Evolutionary conservation across 2,329 filamentous ascomycete genomes (phyloP), one percentile per base, ranked within the genome.

Genomic region (Tolypocladium inflatum): DNA sequence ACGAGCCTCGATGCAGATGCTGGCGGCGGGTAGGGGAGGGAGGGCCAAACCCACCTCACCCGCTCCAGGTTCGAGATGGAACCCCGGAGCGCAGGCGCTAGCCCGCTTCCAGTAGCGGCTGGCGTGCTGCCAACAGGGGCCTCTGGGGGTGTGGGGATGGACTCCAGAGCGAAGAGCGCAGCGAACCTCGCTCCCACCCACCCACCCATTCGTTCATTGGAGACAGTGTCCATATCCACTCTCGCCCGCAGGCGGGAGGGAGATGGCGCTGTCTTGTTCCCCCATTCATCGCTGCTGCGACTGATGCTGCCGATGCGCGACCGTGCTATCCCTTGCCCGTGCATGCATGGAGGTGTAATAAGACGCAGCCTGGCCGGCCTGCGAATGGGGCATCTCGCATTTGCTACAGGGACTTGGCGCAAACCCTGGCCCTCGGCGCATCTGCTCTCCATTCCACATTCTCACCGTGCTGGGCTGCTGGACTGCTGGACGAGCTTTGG

Each of bases 21-120:
- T 42, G 42, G 42, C 42, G 42, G 42, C 42, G n/a, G 19, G 23
- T 23, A 48, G 43, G 45, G 45, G 45, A 21, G 23, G 43, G 10
- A 23, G 4, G 43, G 23, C 48, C 48, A 51, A 51, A 51, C 48
- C 26, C 17, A 50, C 45, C 23, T 48, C 43, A 21, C 21, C 45
- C 23, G 45, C 23, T 15, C 48, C 48, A 35, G 19, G 45, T 26
- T 33, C 45, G 48, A 51, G 48, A 51, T 33, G 48, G 48, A 35
- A 33, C 26, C 48, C 48, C 30, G 3, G 26, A 50, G 45, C 26
- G 23, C 38, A 43, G 8, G 50, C 57, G 45, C 57, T 58, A 58
- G 7, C 19, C 56, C 52, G 41, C 21, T 58, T 55, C 21, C 21
- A 43, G 56, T 21, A 58, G 56, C 56, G 52, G 56, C 56, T 54